Percentiles rank a stretch among this genome's conserved stretches.
Conservation (phyloP, 1,284 basidiomycete species). For the Ganoderma sinense region DNA sequence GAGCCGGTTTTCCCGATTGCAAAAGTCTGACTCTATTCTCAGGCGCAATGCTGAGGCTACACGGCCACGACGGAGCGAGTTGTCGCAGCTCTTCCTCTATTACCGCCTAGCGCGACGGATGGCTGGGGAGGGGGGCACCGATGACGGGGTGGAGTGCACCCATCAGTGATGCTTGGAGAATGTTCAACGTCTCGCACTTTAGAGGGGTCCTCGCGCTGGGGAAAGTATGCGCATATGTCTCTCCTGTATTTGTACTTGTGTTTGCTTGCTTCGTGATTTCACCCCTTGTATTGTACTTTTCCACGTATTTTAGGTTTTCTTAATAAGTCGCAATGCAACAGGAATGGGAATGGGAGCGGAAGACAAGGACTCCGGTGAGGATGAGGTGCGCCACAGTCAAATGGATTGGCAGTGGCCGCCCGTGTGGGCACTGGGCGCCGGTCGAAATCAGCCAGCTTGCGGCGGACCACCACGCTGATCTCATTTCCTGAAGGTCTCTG, state of each 20-base stretch:
- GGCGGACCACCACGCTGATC: slow-evolving; percentile 25
- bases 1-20: slow-evolving; percentile 60
- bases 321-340: background rate
- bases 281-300: background rate
- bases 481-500: slow-evolving; percentile 13
- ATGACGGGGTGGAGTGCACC: slow-evolving; percentile 26
- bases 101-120: slow-evolving; percentile 42
- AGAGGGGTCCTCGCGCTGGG: too few species aligned
- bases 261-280: background rate
- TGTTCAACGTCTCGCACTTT: too few species aligned
- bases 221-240: background rate
- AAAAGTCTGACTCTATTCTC: slow-evolving; percentile 61
- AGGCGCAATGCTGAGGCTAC: slow-evolving; percentile 53
- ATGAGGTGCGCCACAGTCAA: slow-evolving; percentile 2
- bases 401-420: slow-evolving; percentile 8
- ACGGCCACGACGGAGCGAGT: slow-evolving; percentile 36
- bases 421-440: slow-evolving; percentile 23
- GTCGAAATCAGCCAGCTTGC: slow-evolving; percentile 18
- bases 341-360: background rate
- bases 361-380: too few species aligned
- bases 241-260: background rate
- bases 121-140: slow-evolving; percentile 23
- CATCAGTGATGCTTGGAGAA: slow-evolving; percentile 28
- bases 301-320: background rate
- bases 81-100: slow-evolving; percentile 45